Evolutionary conservation across 2,329 filamentous ascomycete genomes (phyloP), one percentile per base, ranked within the genome.

Genomic region (Xylaria sp.): DNA sequence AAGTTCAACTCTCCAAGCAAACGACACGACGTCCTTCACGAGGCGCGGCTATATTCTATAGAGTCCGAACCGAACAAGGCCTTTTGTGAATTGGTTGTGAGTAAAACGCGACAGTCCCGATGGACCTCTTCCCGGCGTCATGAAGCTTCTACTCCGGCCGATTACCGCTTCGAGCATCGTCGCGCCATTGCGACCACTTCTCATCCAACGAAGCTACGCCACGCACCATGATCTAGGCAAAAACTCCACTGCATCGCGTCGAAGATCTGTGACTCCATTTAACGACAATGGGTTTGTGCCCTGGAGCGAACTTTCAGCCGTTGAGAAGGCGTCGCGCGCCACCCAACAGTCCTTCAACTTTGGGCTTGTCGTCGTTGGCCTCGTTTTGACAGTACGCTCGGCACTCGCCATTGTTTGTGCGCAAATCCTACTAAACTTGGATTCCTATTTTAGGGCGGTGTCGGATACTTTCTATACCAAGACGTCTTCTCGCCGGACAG

Each of bases 281-380:
- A 96, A 93, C 74, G 95, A 97, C 74, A 92, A 93, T 76, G 95
- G 95, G 7, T 86, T 87, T 71, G 89, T 97, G 1, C 88, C 89
- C 4, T 98, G 95, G 95, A 86, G 84, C 3, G 86, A 96, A 63
- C 86, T 98, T 2, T 93, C 90, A 0, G 83, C 82, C 0, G 83
- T 83, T 57, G 95, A 97, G 79, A 97, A 97, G 80, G 89, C 90
- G 2, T 92, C 91, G 28, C 88, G 95, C 46, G 92, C 93, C 9
- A 95, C 93, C 0, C 94, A 97, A 80, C 95, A 97, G 80, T 92
- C 91, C 17, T 91, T 97, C 83, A 97, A 98, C 80, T 89, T 97
- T 72, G 86, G 91, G 72, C 81, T 97, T 70, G 89, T 97, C 9
- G 73, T 93, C 1, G 84, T 90, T 7, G 95, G 95, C 31, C 81